Percentiles rank a stretch among this genome's conserved stretches.
Evolutionary conservation across 495 filamentous ascomycete species (phyloP).

Genomic region (Penicillium pulvis): DNA sequence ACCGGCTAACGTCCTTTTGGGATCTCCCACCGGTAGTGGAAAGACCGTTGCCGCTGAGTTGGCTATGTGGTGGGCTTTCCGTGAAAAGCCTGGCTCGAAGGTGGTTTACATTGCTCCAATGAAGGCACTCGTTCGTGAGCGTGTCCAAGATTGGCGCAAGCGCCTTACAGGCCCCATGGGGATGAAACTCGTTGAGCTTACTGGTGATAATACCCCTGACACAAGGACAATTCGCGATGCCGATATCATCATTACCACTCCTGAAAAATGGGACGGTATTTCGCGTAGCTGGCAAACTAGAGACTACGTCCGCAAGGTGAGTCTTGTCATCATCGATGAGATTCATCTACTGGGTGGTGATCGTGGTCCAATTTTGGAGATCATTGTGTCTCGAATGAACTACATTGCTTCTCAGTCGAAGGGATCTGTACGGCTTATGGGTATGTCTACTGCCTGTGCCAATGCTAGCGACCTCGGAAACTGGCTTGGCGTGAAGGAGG

Average conservation of each 20-base stretch:
- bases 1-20: conserved; percentile 84
- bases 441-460: conserved; percentile 98
- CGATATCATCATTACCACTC: conserved; percentile 97
- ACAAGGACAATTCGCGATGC: conserved; percentile 91
- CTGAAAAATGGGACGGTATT: conserved; percentile 99
- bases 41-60: conserved; percentile 96
- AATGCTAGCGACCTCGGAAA: conserved; percentile 93
- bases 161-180: conserved; percentile 84
- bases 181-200: conserved; percentile 91
- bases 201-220: conserved; percentile 97
- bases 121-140: conserved; percentile 96
- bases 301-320: conserved; percentile 92
- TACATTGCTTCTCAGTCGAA: conserved; percentile 94
- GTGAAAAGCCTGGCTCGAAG: conserved; percentile 92
- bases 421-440: conserved; percentile 83
- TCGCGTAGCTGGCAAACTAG: conserved; percentile 97
- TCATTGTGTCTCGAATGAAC: conserved; percentile 99
- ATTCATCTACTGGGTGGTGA: conserved; percentile 96
- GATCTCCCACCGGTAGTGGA: conserved; percentile 95
- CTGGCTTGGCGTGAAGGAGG: conserved; percentile 97
- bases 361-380: conserved; percentile 95
- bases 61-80: conserved; percentile 99
- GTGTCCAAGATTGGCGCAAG: conserved; percentile 91
- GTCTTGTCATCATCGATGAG: conserved; percentile 97
- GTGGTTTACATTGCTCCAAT: conserved; percentile 99